Evolutionary conservation across 768 basidiomycete species (phyloP), one percentile per base, ranked within the genome.

Genomic region (Lyophyllum shimeji): DNA sequence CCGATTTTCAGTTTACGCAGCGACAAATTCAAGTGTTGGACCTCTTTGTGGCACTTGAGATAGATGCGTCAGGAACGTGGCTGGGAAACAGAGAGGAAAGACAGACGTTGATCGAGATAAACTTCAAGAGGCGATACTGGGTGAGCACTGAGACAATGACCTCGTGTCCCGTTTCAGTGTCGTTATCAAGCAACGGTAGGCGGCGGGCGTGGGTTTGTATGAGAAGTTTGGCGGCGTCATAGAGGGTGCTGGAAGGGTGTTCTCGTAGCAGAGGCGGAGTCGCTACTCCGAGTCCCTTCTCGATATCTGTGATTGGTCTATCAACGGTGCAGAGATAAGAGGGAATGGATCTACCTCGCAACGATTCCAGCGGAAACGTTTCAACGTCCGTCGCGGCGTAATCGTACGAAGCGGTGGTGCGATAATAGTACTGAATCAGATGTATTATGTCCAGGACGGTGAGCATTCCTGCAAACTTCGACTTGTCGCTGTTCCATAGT

Each of bases 371-470:
- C 29, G 90, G 82, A 69, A 99, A 93, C 0, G 85, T 89, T 68
- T 98, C 96, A 2, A 98, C 96, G 64, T 98, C 95, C 11, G 87
- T 82, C 0, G 88, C 84, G 5, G 94, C 95, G 50, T 84, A 85
- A 63, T 94, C 94, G 69, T 85, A 90, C 34, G 86, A 86, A 29
- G 90, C 86, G 1, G 89, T 92, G 1, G 89, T 92, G 46, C 87
- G 85, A 72, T 98, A 97, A 72, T 98, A 99, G 75, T 95, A 97
- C 66, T 99, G 97, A 61, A 99, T 98, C 61, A 99, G 85, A 70
- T 99, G 97, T 55, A 99, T 98, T 70, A 99, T 95, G 71, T 99
- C 97, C 55, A 94, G 83, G n/a, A 98, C 93, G 8, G 97, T 99
- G 67, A 99, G 89, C 96, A 99, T 98, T 57, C 97, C 97, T 8